Conservation (phyloP, 2,329 filamentous ascomycete species). For the Parasarocladium wereldwijsianum region DNA sequence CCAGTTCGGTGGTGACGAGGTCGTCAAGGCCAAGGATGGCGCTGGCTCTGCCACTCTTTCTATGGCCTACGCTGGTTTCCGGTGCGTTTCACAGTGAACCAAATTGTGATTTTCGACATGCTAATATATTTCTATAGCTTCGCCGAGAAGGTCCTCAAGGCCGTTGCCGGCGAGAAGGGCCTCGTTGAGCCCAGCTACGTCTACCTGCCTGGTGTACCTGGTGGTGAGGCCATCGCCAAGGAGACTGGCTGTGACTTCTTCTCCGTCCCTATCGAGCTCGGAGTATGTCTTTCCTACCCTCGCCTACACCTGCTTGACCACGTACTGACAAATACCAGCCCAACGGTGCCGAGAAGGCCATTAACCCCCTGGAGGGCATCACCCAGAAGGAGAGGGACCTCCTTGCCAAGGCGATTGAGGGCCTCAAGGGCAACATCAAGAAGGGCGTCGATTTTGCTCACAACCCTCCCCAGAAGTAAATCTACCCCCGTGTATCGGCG, state of each 20-base stretch:
- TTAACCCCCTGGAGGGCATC: slow-evolving; percentile 62
- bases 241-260: slow-evolving; percentile 83
- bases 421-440: slow-evolving; percentile 80
- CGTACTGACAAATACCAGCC: slow-evolving; percentile 36
- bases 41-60: slow-evolving; percentile 81
- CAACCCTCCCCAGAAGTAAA: slow-evolving; percentile 81
- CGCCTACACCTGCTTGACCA: neutral
- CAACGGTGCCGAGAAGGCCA: slow-evolving; percentile 73
- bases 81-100: slow-evolving; percentile 33
- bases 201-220: slow-evolving; percentile 80
- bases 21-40: slow-evolving; percentile 89
- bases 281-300: slow-evolving; percentile 46
- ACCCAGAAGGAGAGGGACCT: slow-evolving; percentile 84
- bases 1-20: slow-evolving; percentile 95
- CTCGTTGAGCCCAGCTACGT: slow-evolving; percentile 92
- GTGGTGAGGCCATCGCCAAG: slow-evolving; percentile 75
- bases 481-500: slow-evolving; percentile 12
- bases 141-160: slow-evolving; percentile 86
- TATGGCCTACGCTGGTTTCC: slow-evolving; percentile 92
- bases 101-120: slow-evolving; percentile 1
- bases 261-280: slow-evolving; percentile 89
- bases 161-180: slow-evolving; percentile 75
- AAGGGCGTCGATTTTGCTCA: slow-evolving; percentile 87
- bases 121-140: slow-evolving; percentile 41
- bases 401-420: slow-evolving; percentile 58